Percentiles rank a stretch among this genome's conserved stretches.
These are phyloP conservation scores for Aristolochia fimbriata DNA, from an alignment of 164 flowering plant genomes.

Conservation along the genomic window DNA sequence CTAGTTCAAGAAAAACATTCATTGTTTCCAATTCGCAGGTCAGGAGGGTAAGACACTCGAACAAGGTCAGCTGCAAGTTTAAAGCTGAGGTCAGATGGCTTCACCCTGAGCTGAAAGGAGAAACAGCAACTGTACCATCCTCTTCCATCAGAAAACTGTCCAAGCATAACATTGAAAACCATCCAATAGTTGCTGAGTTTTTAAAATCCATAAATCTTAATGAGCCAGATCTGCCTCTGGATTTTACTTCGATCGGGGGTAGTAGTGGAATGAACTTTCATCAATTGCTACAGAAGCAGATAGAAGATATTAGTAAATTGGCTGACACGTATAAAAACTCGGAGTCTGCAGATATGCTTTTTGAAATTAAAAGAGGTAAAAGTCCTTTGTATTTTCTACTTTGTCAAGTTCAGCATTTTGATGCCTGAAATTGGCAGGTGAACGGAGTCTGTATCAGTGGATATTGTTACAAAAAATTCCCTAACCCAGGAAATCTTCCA, in stretches of 20 bases:
- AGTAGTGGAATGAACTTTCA: constrained; percentile 16
- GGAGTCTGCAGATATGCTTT: constrained; percentile 13
- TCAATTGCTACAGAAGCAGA: constrained; percentile 29
- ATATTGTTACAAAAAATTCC: no score
- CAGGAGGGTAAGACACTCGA: constrained; percentile 32
- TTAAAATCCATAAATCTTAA: constrained; percentile 13
- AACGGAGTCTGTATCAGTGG: no score
- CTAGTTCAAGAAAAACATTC: no score
- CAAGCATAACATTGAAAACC: constrained; percentile 16
- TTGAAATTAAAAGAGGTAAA: constrained; percentile 15
- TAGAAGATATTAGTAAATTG: constrained; percentile 22
- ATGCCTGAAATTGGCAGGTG: no score
- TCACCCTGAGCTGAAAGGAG: constrained; percentile 19
- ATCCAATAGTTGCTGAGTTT: constrained; percentile 29
- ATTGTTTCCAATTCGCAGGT: constrained; percentile 16
- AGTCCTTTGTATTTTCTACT: no score
- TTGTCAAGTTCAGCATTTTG: no score
- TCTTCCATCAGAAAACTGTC: constrained; percentile 26
- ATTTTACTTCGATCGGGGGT: constrained; percentile 13
- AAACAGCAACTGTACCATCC: constrained; percentile 24
- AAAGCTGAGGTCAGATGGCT: constrained; percentile 35
- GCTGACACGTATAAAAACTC: constrained; percentile 13
- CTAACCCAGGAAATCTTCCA: no score
- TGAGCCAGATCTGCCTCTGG: constrained; percentile 9
- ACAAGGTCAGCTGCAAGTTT: constrained; percentile 33